Percentiles rank a stretch among this genome's conserved stretches.
phyloP scores from a whole-genome alignment of 2,329 filamentous ascomycete species.

The Curvularia sp. region DNA sequence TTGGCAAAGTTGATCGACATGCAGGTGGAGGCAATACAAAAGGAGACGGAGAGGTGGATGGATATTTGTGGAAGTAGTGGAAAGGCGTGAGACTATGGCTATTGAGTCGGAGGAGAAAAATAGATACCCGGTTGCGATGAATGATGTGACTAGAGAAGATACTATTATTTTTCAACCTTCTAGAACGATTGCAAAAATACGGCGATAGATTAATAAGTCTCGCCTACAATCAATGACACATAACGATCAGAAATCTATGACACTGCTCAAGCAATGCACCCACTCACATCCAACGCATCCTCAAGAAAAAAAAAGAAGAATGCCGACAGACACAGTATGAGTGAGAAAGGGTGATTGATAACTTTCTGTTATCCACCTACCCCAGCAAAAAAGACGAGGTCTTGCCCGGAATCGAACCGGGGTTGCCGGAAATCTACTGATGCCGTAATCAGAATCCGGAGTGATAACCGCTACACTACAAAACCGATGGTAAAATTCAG shows the following conservation, averaged over 20 bases:
- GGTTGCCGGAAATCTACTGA: constrained; percentile 36
- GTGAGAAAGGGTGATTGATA: too few species aligned
- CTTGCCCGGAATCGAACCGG: constrained; percentile 38
- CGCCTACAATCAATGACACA: too few species aligned
- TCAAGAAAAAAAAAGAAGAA: too few species aligned
- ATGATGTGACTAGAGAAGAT: not conserved
- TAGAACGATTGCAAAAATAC: not conserved
- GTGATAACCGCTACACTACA: constrained; percentile 40
- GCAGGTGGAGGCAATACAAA: constrained; percentile 55
- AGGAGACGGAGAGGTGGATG: constrained; percentile 58
- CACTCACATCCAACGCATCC: too few species aligned
- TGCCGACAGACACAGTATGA: too few species aligned
- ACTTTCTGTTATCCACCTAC: too few species aligned
- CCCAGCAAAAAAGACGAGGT: constrained; percentile 16
- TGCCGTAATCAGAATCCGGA: constrained; percentile 36
- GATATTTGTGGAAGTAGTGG: constrained; percentile 57
- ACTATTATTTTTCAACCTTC: not conserved
- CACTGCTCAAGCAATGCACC: too few species aligned
- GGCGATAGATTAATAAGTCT: too few species aligned
- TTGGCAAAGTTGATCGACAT: constrained; percentile 54
- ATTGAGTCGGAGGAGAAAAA: not conserved
- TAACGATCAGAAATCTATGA: too few species aligned
- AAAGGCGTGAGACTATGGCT: constrained; percentile 44
- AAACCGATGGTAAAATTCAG: constrained; percentile 16
- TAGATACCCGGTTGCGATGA: not conserved